A percentile compares a stretch with the other conserved stretches of the same genome.
These are phyloP conservation scores for Maudiozyma bulderi DNA, from an alignment of 805 yeast species.

Conservation along the genomic window DNA sequence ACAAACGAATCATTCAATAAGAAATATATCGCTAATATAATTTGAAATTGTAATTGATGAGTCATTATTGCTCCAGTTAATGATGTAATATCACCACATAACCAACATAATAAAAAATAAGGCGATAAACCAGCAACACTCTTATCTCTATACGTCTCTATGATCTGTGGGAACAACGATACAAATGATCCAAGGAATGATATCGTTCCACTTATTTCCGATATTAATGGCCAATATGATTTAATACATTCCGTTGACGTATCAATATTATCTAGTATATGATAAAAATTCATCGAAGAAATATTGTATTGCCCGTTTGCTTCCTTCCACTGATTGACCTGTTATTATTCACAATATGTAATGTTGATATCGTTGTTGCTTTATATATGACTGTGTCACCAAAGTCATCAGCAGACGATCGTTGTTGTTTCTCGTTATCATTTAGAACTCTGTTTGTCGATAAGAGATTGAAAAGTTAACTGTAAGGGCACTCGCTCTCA, in stretches of 20 bases:
- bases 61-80: conserved; percentile 68
- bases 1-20: conserved; percentile 61
- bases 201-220: conserved; percentile 35
- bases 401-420: too few species aligned
- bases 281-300: too few species aligned
- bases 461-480: too few species aligned
- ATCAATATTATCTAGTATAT: too few species aligned
- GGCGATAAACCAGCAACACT: conserved; percentile 56
- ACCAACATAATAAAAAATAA: conserved; percentile 38
- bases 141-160: conserved; percentile 45
- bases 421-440: too few species aligned
- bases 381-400: too few species aligned
- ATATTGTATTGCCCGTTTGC: too few species aligned
- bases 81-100: conserved; percentile 39
- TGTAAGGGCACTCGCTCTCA: too few species aligned
- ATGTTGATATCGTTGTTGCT: too few species aligned
- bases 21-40: conserved; percentile 62
- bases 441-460: too few species aligned
- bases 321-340: too few species aligned
- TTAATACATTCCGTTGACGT: background rate
- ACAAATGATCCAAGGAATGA: conserved; percentile 37
- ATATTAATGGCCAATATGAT: conserved; percentile 22
- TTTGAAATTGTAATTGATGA: conserved; percentile 72
- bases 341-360: too few species aligned
- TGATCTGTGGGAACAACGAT: conserved; percentile 48